These are phyloP conservation scores for Fusarium decemcellulare DNA, from an alignment of 2,329 filamentous ascomycete genomes.

Conservation along the genomic window DNA sequence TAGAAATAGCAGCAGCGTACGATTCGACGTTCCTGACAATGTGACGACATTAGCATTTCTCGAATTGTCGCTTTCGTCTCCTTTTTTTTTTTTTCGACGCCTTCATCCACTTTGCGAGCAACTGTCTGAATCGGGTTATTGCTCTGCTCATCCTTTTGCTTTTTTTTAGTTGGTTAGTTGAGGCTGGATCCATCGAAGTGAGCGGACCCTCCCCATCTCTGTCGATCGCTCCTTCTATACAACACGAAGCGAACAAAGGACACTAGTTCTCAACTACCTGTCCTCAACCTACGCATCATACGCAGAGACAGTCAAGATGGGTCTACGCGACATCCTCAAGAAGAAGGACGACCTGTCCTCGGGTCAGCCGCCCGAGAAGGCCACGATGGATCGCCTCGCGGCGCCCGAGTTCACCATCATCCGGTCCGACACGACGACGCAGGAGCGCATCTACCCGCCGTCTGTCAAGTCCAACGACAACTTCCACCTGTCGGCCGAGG, in stretches of 20 bases:
- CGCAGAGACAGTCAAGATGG: constrained; percentile 54
- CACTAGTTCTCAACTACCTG: neutral
- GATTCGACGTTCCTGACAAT: constrained; percentile 3
- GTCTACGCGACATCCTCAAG: constrained; percentile 66
- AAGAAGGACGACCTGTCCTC: constrained; percentile 65
- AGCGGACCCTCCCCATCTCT: neutral
- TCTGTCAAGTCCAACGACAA: constrained; percentile 47
- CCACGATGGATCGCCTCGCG: constrained; percentile 54
- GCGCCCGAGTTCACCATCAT: constrained; percentile 85
- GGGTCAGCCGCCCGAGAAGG: constrained; percentile 52
- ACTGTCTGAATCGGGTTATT: neutral
- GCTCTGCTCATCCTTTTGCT: too few species aligned
- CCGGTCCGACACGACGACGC: constrained; percentile 84
- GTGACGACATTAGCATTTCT: neutral
- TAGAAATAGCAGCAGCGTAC: neutral
- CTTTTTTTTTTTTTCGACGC: too few species aligned
- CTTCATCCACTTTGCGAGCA: neutral
- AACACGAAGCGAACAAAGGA: neutral
- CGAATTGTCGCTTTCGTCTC: too few species aligned
- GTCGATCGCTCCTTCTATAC: neutral
- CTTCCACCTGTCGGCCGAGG: constrained; percentile 51
- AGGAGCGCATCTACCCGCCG: constrained; percentile 84
- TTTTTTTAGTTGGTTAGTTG: too few species aligned
- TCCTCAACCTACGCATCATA: neutral
- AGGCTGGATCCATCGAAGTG: too few species aligned